A percentile compares a stretch with the other conserved stretches of the same genome.
Conservation (phyloP, 2,329 filamentous ascomycete species). For the Aspergillus sp. region DNA sequence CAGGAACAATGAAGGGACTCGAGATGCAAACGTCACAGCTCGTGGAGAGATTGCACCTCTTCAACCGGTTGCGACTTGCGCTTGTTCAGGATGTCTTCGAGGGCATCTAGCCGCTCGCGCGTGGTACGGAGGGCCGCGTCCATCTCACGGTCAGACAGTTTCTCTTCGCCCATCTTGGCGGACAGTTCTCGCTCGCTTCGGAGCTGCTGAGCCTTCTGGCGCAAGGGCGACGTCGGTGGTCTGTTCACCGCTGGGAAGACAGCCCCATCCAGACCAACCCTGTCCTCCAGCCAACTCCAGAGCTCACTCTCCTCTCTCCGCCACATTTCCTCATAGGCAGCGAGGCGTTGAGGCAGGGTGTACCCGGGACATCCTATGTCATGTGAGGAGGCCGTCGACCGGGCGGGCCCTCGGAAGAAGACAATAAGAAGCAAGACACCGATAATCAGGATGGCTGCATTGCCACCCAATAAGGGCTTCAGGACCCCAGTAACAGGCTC, state of each 20-base stretch:
- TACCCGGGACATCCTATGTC: conserved; percentile 34
- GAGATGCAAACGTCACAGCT: conserved; percentile 12
- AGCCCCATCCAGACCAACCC: conserved; percentile 61
- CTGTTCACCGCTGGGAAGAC: conserved; percentile 28
- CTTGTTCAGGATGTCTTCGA: conserved; percentile 64
- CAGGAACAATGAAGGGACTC: too few species aligned
- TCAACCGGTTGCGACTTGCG: conserved; percentile 34
- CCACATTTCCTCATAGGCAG: conserved; percentile 93
- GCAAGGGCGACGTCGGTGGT: conserved; percentile 32
- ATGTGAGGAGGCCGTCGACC: conserved; percentile 26
- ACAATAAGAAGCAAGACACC: conserved; percentile 64
- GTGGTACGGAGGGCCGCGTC: conserved; percentile 76
- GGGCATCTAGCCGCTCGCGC: conserved; percentile 68
- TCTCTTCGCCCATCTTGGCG: conserved; percentile 52
- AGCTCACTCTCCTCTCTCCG: conserved; percentile 75
- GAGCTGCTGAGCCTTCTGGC: conserved; percentile 28
- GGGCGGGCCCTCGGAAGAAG: conserved; percentile 53
- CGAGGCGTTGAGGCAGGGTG: conserved; percentile 56
- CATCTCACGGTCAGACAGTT: conserved; percentile 65
- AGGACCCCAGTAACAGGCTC: conserved; percentile 63
- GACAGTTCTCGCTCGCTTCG: conserved; percentile 43
- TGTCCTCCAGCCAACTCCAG: conserved; percentile 89
- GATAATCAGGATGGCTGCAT: conserved; percentile 67
- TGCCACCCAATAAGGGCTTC: conserved; percentile 63
- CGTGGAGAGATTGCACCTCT: conserved; percentile 13